Base-by-base conservation (phyloP, 495 filamentous ascomycete species). In the Gamarada debralockiae region DNA sequence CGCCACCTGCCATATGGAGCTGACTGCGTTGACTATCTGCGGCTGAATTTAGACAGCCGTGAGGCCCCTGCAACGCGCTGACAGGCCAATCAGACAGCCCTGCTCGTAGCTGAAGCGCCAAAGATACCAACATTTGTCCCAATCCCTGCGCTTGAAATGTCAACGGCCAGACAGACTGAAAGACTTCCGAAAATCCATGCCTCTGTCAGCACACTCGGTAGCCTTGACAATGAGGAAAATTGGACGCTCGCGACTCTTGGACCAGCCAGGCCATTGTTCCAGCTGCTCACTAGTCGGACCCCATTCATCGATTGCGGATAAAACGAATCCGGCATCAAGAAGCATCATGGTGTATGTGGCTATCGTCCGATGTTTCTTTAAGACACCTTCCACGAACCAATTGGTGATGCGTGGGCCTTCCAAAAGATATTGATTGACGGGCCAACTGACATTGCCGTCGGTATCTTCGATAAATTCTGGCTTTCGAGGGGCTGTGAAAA, bases 251-350 rank as follows among this genome's bases (percentile, higher is more conserved):
- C 23, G 49, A 37, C 53, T 48, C 6, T 56, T 41, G 6, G 23
- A 22, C 61, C 61, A 64, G 10, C 50, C 51, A 29, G 64, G 64
- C 33, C 48, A 40, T 31, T 39, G 58, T 25, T 39, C 40, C 22
- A 66, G n/a, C 47, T 62, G 43, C 15, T 58, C 61, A 14, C 18
- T 17, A 37, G 38, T 57, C 17, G 59, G 58, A 15, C 49, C 52
- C 69, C 70, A 70, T 52, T 71, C 70, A 25, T 65, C 41, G 14
- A 70, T 63, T 36, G 61, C 56, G 24, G 62, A 62, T n/a, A 73
- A 48, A 40, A 48, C 52, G 50, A 73, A 65, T 13, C 63, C 61
- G 14, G 53, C 61, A 22, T 50, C 53, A n/a, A 73, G 45, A 21
- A 73, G 39, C 5, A 63, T 53, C 20, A 61, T 64, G 52, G 69